Percentiles rank a stretch among this genome's conserved stretches.
Evolutionary conservation across 345 rosid species (phyloP).

Genomic region (Salix udensis): DNA sequence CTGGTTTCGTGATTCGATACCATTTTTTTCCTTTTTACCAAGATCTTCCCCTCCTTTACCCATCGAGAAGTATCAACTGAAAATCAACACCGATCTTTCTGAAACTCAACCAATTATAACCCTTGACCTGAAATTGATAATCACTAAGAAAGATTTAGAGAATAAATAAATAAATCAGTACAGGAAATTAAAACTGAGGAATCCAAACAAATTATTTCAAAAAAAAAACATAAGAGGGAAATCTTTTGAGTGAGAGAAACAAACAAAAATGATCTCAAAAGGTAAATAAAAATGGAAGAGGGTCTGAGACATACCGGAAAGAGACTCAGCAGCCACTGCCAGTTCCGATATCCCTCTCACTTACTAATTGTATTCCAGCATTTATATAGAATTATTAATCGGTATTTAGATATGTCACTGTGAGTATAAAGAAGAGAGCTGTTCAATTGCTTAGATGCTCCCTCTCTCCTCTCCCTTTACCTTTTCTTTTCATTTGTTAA

Average conservation of each 20-base stretch:
- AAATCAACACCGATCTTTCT: slow-evolving; percentile 1
- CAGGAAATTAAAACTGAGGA: not conserved
- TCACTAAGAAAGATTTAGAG: not conserved
- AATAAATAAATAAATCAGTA: not conserved
- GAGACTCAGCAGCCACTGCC: not conserved
- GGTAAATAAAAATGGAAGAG: not conserved
- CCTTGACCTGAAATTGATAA: not conserved
- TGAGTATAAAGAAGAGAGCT: slow-evolving; percentile 14
- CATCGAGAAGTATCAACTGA: slow-evolving; percentile 36
- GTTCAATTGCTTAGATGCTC: slow-evolving; percentile 21
- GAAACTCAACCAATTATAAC: not conserved
- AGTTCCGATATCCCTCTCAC: not conserved
- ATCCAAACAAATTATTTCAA: not conserved
- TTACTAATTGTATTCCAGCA: not conserved
- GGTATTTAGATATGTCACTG: not conserved
- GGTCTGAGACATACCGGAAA: not conserved
- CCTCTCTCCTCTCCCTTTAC: not conserved
- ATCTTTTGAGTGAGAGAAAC: not conserved
- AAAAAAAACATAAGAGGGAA: not conserved
- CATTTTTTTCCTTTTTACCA: slow-evolving; percentile 30
- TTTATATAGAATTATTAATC: not conserved
- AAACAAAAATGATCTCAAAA: not conserved
- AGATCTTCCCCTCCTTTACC: slow-evolving; percentile 59
- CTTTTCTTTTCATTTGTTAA: not conserved
- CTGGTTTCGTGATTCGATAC: slow-evolving; percentile 8